A percentile compares a stretch with the other conserved stretches of the same genome.
phyloP scores from a whole-genome alignment of 2,329 filamentous ascomycete species.

The Nothomitra cinnamomea region DNA sequence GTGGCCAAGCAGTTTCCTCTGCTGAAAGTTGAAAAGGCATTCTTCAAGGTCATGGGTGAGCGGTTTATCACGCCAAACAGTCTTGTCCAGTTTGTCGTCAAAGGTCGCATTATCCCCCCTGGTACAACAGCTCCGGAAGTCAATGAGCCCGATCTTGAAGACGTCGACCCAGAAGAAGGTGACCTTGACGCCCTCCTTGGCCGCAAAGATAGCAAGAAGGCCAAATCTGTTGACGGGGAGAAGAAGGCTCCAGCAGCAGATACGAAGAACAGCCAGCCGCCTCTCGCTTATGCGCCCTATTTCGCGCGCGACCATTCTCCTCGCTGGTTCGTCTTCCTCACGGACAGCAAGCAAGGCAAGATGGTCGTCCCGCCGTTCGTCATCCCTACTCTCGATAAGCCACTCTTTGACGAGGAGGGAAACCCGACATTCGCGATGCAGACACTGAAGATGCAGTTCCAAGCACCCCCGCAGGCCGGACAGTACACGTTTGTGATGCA shows the following conservation, averaged over 20 bases:
- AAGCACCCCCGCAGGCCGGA: constrained; percentile 78
- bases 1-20: constrained; percentile 74
- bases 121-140: constrained; percentile 59
- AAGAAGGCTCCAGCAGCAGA: constrained; percentile 40
- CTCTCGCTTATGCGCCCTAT: constrained; percentile 80
- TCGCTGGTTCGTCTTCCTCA: constrained; percentile 86
- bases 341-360: constrained; percentile 85
- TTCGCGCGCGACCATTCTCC: constrained; percentile 80
- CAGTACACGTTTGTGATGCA: constrained; percentile 93
- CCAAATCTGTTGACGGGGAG: constrained; percentile 41
- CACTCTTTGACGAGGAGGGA: constrained; percentile 61
- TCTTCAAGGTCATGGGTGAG: constrained; percentile 97
- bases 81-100: constrained; percentile 85
- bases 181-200: constrained; percentile 75
- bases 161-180: constrained; percentile 82
- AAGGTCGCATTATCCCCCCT: constrained; percentile 83
- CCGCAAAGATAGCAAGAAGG: constrained; percentile 49
- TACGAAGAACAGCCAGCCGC: constrained; percentile 47
- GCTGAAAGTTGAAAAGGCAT: constrained; percentile 75
- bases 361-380: constrained; percentile 93
- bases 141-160: constrained; percentile 65
- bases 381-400: constrained; percentile 85
- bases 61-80: constrained; percentile 82
- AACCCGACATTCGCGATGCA: constrained; percentile 90
- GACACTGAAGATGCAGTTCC: constrained; percentile 93